Evolutionary conservation across 768 basidiomycete genomes (phyloP), one percentile per base, ranked within the genome.

Genomic region (Boletellus ananas): DNA sequence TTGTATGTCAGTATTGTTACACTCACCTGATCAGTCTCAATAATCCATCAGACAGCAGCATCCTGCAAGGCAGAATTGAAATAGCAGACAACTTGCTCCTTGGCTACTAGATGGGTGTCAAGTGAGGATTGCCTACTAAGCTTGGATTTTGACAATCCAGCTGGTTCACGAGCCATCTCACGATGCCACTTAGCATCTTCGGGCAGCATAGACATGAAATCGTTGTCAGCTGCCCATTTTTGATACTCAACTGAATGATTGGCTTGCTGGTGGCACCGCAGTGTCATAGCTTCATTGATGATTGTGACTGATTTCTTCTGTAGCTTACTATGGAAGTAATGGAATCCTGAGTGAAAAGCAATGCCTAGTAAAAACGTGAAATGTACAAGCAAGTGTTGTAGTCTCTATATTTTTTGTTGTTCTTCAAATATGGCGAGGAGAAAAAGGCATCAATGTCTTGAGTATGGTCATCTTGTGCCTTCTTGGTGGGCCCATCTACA

Each of bases 201-300:
- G 11, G 39, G 34, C 16, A 51, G 13, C 34, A 51, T 51, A 1
- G 45, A 51, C 13, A 4, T 41, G n/a, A 51, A 51, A 1, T 17
- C 18, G 3, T 46, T 51, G 4, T 45, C 16, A 5, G 45, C 34
- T n/a, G 50, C 50, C 50, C 50, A 51, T 21, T 45, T 36, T 3
- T 7, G 10, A 42, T 46, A 46, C 1, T 1, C 4, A 13, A 12
- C 33, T 0, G 12, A 0, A 4, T 51, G 44, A 14, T 13, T 21
- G 18, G 45, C 17, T 46, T 51, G 44, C 39, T 51, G 50, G 39
- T 51, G 45, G 21, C 4, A 6, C 27, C 2, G 23, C 6, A 46
- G 8, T 9, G 17, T 50, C 1, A n/a, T 50, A 12, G 33, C 3
- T 39, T 50, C n/a, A 20, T 50, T 6, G 2, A 45, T 6, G 6